These are phyloP conservation scores for Rhynchosporium agropyri DNA, from an alignment of 2,329 filamentous ascomycete genomes.

Conservation along the genomic window DNA sequence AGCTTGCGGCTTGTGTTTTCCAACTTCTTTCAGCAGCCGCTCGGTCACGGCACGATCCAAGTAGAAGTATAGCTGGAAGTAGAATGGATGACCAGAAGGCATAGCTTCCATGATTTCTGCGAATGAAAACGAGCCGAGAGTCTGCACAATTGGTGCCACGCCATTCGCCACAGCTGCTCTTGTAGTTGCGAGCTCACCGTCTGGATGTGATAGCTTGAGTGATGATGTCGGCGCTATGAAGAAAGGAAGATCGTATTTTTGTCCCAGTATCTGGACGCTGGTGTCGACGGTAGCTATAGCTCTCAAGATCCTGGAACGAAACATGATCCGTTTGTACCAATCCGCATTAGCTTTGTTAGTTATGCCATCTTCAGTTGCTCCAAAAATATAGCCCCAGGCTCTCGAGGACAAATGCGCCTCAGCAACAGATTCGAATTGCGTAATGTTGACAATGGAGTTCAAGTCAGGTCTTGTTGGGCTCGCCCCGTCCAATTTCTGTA, in stretches of 20 bases:
- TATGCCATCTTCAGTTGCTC: slow-evolving; percentile 67
- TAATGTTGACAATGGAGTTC: slow-evolving; percentile 11
- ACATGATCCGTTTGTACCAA: slow-evolving; percentile 55
- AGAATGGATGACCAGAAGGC: slow-evolving; percentile 34
- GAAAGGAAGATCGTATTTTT: slow-evolving; percentile 54
- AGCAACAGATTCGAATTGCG: slow-evolving; percentile 55
- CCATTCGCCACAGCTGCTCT: slow-evolving; percentile 51
- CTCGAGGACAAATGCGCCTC: slow-evolving; percentile 57
- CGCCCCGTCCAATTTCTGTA: background rate
- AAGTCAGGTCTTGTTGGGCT: slow-evolving; percentile 10
- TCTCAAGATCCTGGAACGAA: slow-evolving; percentile 58
- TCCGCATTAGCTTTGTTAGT: slow-evolving; percentile 58
- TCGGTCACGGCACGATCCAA: slow-evolving; percentile 53
- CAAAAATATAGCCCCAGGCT: slow-evolving; percentile 67
- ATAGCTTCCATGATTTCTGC: slow-evolving; percentile 48
- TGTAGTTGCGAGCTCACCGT: slow-evolving; percentile 63
- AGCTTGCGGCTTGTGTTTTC: slow-evolving; percentile 49
- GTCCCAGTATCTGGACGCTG: slow-evolving; percentile 55
- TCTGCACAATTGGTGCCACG: slow-evolving; percentile 51
- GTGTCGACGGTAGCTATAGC: slow-evolving; percentile 56
- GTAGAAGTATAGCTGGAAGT: slow-evolving; percentile 64
- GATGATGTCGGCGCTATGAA: slow-evolving; percentile 65
- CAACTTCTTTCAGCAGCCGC: slow-evolving; percentile 49
- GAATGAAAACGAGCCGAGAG: slow-evolving; percentile 52
- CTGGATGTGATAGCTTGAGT: slow-evolving; percentile 61